Conservation (phyloP, 2,329 filamentous ascomycete genomes). For the Hypoxylon sp. region DNA sequence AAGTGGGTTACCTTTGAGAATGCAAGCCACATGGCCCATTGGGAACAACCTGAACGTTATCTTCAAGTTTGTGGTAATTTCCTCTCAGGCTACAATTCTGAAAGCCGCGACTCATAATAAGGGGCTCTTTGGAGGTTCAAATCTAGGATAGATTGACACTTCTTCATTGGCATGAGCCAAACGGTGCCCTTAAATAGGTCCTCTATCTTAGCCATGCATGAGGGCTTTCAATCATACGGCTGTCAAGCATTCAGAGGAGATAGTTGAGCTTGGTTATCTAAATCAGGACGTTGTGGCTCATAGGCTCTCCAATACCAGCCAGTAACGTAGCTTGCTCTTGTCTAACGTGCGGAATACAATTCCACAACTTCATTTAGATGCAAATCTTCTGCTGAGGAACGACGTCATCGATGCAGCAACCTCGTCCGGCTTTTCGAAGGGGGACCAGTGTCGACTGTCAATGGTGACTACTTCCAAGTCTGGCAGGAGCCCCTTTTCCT, state of each 20-base stretch:
- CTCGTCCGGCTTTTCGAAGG: conserved; percentile 49
- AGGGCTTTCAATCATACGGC: not conserved
- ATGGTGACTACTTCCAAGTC: conserved; percentile 45
- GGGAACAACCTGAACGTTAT: too few species aligned
- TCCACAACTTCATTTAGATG: not conserved
- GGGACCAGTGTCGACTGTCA: conserved; percentile 50
- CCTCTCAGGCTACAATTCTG: conserved; percentile 2
- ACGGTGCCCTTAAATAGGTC: not conserved
- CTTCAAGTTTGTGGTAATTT: conserved; percentile 21
- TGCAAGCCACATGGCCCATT: conserved; percentile 45
- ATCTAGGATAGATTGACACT: too few species aligned
- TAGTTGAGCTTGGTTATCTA: not conserved
- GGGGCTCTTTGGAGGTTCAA: too few species aligned
- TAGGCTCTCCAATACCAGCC: too few species aligned
- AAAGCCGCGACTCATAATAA: not conserved
- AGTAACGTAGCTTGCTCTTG: not conserved
- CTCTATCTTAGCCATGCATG: not conserved
- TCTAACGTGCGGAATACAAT: not conserved
- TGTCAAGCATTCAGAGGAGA: not conserved
- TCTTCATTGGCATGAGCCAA: not conserved
- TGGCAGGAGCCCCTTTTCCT: conserved; percentile 46
- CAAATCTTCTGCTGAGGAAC: conserved; percentile 23
- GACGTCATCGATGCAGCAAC: conserved; percentile 8
- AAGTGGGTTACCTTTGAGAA: conserved; percentile 43
- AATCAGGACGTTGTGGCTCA: too few species aligned